Evolutionary conservation across 2,329 filamentous ascomycete genomes (phyloP), one percentile per base, ranked within the genome.

Genomic region (Colletotrichum sansevieriae): DNA sequence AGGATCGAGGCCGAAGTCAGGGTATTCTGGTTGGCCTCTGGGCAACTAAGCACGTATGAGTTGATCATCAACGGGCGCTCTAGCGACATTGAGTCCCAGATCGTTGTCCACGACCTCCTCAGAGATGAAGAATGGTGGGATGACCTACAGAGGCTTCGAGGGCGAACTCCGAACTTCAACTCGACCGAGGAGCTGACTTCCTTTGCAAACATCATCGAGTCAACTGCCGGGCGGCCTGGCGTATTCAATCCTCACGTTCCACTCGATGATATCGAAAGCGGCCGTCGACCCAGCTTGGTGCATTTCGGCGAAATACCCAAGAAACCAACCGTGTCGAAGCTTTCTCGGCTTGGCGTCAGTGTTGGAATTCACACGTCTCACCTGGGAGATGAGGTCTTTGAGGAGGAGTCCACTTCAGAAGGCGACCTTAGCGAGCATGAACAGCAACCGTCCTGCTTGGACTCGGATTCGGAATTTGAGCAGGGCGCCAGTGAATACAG

Each of bases 61-160:
- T 83, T 89, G 33, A 92, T 97, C 64, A 87, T 97, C 57, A 94
- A 96, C 72, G 94, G 92, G 1, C 83, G 85, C 22, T 80, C 63
- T 3, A 75, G 81, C 20, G 79, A 84, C 12, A 49, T 65, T 15
- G 70, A 71, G 29, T 84, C 85, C 3, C 84, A 89, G 49, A 82
- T 85, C 15, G 81, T 88, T 10, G 89, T 96, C 13, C 85, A 93
- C 68, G 84, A 88, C 22, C 85, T 89, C 4, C 80, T 97, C 13
- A 86, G 87, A 71, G 87, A 90, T 10, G 91, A 96, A 74, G 88
- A 91, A 37, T 97, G 94, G 94, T 97, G 94, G 94, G 85, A 90
- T 56, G 91, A 95, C 47, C 81, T 96, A 4, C 89, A 91, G 72
- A 83, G 80, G 49, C 78, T 87, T 11, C 82, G 87, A 33, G 83